A percentile compares a stretch with the other conserved stretches of the same genome.
phyloP scores from a whole-genome alignment of 192 early-diverging fungal genomes.

The Linnemannia schmuckeri region DNA sequence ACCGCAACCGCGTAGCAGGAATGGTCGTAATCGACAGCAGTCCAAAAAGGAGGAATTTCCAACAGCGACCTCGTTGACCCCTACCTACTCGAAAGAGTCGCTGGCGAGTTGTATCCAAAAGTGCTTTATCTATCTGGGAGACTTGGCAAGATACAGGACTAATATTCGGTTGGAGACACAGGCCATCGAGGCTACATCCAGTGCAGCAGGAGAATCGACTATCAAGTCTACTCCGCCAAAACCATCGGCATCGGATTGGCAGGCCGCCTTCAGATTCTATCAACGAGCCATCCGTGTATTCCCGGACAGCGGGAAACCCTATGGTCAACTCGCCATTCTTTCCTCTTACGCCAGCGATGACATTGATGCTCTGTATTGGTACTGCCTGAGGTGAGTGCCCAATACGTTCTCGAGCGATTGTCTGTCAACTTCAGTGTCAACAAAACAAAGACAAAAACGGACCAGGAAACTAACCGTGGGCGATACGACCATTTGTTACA shows the following conservation, averaged over 20 bases:
- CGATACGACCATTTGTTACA: neutral
- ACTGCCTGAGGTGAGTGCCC: slow-evolving; percentile 55
- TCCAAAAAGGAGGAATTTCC: slow-evolving; percentile 25
- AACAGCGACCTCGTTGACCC: neutral
- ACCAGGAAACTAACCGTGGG: neutral
- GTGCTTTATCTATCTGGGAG: slow-evolving; percentile 67
- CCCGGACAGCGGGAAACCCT: slow-evolving; percentile 56
- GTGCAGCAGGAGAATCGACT: neutral
- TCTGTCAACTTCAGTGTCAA: neutral
- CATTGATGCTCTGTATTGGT: slow-evolving; percentile 62
- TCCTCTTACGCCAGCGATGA: slow-evolving; percentile 55
- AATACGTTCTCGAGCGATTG: neutral
- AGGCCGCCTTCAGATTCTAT: slow-evolving; percentile 36
- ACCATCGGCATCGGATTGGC: slow-evolving; percentile 36
- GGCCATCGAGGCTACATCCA: slow-evolving; percentile 18
- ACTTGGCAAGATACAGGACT: slow-evolving; percentile 65
- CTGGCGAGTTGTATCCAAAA: slow-evolving; percentile 62
- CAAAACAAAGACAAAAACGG: neutral
- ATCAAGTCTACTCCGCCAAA: neutral
- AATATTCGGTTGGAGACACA: slow-evolving; percentile 44
- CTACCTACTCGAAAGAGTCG: slow-evolving; percentile 34
- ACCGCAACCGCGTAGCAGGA: slow-evolving; percentile 12
- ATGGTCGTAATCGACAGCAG: slow-evolving; percentile 30
- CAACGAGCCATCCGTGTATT: slow-evolving; percentile 29
- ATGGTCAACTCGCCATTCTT: slow-evolving; percentile 60